Evolutionary conservation across 805 yeast genomes (phyloP), one percentile per base, ranked within the genome.

Genomic region (Huiozyma sinensis): DNA sequence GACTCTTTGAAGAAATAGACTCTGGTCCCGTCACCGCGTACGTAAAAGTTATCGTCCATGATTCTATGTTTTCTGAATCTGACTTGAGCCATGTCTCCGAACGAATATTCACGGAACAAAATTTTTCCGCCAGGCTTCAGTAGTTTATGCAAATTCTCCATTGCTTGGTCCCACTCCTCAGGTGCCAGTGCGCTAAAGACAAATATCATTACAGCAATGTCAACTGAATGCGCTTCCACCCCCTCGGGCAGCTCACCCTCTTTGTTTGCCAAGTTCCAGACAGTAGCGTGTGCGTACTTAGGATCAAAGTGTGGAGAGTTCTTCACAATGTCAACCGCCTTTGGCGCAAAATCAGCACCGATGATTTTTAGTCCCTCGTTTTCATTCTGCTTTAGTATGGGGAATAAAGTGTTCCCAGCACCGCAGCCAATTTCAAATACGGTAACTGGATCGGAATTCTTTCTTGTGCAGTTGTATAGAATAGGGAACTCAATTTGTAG

Each of bases 1-100:
- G 90, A 95, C 60, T 90, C 97, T 2, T 95, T 86, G 68, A 92
- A 92, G 67, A 92, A 92, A 62, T 92, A 92, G 9, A 92, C 98
- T 53, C 98, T 72, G 0, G 98, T 92, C 40, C 98, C 98, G 61
- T 92, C 98, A 34, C 98, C 98, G 57, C 98, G 77, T 34, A 89
- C 87, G 64, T 92, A 92, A 58, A 92, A 92, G 63, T 92, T 89
- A 45, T 90, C 97, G 44, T 86, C 95, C 44, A 92, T 63, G 28
- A 86, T 65, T 54, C 97, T 75, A 40, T 85, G 83, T 61, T 83
- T 84, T 65, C 92, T 92, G 69, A 90, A 88, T 54, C 98, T 68
- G 44, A 92, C 82, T 60, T 92, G 98, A 0, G 98, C 95, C 63
- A 92, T 69, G 64, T 92, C 98, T 58, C 90, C 92, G 50, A 97